Base-by-base conservation (phyloP, 768 basidiomycete genomes). In the Termitomyces sp. region DNA sequence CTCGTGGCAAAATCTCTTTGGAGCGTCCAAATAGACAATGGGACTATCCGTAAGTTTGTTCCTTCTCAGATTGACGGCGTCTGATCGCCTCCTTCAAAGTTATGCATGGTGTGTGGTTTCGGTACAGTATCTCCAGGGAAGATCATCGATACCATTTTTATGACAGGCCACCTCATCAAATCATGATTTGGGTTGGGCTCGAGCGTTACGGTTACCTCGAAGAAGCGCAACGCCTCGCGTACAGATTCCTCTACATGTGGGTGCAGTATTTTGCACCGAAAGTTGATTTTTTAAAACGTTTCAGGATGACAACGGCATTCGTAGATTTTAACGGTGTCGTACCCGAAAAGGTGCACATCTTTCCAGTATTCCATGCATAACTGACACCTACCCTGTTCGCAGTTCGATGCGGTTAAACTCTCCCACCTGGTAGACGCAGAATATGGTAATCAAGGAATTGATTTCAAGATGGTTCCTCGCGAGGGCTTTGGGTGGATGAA, bases 401-500 rank as follows among this genome's bases (percentile, higher is more conserved):
- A 90, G 88, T 98, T 98, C 70, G 94, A 99, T 67, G 96, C 94
- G 2, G 96, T 99, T 62, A 92, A 87, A 71, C 82, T 97, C 22
- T 96, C 92, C 1, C 94, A 98, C 68, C 80, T 98, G 48, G 95
- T 99, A 6, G 95, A 96, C 67, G 97, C 96, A 46, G 96, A 98
- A 75, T 98, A 98, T 65, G 90, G 94, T 9, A 94, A 94, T 70
- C 92, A 94, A 68, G 96, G 96, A 50, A 81, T 96, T 64, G 96
- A 99, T 76, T 99, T 99, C 77, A 93, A 95, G 76, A 87, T 95
- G 82, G 90, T 98, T 45, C 95, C 95, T 51, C 83, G 94, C 14
- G 96, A 98, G 73, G 96, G 96, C 55, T 99, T 98, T 68, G 96
- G 96, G 9, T 98, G 94, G 96, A 97, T 94, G 90, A 96, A 96